phyloP scores from a whole-genome alignment of 352 stramenopile species.

The Globisporangium nagaii region DNA sequence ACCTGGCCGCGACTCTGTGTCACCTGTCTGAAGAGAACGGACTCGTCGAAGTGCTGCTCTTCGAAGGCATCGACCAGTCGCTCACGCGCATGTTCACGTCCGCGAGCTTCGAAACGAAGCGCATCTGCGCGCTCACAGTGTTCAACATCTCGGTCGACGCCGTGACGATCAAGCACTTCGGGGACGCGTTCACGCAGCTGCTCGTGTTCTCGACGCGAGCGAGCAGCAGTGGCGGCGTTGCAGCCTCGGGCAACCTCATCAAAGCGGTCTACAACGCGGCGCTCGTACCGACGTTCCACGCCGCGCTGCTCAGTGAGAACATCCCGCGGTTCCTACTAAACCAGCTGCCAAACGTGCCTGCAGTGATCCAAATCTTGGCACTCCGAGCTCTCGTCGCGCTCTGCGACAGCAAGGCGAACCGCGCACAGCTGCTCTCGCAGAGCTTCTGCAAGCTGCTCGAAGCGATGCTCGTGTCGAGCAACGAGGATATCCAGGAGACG shows the following conservation, averaged over 20 bases:
- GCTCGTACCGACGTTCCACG: conserved; percentile 48
- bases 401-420: conserved; percentile 43
- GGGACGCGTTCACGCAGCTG: conserved; percentile 56
- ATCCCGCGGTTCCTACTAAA: conserved; percentile 49
- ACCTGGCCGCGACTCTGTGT: conserved; percentile 60
- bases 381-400: conserved; percentile 48
- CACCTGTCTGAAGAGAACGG: conserved; percentile 60
- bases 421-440: conserved; percentile 38
- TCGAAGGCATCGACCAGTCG: conserved; percentile 64
- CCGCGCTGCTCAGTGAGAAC: conserved; percentile 52
- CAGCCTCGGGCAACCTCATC: conserved; percentile 38
- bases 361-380: conserved; percentile 33
- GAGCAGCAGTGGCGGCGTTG: not conserved
- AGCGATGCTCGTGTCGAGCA: conserved; percentile 27
- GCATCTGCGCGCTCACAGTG: conserved; percentile 56
- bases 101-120: conserved; percentile 51
- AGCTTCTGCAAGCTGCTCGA: conserved; percentile 48
- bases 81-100: conserved; percentile 41
- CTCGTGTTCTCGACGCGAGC: conserved; percentile 26
- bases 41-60: conserved; percentile 50
- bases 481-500: conserved; percentile 48
- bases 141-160: conserved; percentile 69
- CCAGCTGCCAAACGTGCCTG: conserved; percentile 35
- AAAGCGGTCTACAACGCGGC: conserved; percentile 73
- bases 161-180: conserved; percentile 53